These are phyloP conservation scores for Pecoramyces ruminantium DNA, from an alignment of 192 early-diverging fungal species.

Conservation along the genomic window DNA sequence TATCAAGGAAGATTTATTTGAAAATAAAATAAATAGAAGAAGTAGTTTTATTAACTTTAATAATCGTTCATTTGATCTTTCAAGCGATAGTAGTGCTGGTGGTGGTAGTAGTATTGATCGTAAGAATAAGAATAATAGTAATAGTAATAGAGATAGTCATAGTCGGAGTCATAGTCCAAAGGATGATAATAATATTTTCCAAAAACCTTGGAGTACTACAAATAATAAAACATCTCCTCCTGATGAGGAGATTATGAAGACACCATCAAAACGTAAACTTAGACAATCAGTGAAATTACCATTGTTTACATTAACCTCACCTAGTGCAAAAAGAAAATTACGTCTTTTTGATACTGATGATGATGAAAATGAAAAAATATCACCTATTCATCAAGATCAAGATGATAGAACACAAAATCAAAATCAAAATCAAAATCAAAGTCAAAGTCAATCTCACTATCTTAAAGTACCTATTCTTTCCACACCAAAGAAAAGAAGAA, in stretches of 20 bases:
- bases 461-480: neutral
- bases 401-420: no score
- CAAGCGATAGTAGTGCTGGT: neutral
- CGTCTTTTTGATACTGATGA: neutral
- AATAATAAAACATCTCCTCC: no score
- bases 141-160: no score
- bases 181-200: neutral
- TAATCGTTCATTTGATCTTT: neutral
- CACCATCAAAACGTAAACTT: neutral
- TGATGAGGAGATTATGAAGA: neutral
- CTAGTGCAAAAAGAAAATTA: neutral
- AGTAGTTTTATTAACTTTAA: neutral
- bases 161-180: no score
- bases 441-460: no score
- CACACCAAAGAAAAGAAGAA: neutral
- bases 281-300: neutral
- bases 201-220: neutral
- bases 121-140: no score
- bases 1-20: neutral
- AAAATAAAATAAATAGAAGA: neutral
- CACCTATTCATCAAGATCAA: no score
- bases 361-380: no score
- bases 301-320: neutral
- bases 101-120: no score
- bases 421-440: no score